Conservation (phyloP, 495 filamentous ascomycete species). For the Pseudevernia furfuracea region DNA sequence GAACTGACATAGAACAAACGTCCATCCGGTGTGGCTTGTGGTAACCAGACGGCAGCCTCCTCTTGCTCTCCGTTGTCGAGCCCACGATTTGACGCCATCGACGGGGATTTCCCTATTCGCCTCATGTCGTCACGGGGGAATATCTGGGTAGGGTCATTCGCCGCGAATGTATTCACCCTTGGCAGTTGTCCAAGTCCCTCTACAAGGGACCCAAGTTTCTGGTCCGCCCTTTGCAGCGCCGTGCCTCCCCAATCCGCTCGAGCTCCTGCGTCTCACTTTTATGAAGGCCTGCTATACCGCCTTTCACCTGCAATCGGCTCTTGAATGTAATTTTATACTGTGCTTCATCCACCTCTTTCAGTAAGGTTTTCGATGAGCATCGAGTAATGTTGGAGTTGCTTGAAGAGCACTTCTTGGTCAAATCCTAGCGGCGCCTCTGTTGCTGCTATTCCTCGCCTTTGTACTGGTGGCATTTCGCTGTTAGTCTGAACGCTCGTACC, state of each 20-base stretch:
- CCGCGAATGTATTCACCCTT: background rate
- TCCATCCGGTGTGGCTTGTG: background rate
- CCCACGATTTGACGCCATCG: background rate
- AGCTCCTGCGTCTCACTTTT: background rate
- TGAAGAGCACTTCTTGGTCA: conserved; percentile 5
- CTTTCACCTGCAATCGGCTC: background rate
- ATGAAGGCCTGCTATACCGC: background rate
- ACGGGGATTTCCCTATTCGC: background rate
- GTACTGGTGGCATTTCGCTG: background rate
- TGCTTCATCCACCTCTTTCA: background rate
- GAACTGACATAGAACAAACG: background rate
- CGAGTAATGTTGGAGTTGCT: background rate
- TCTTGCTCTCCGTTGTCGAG: background rate
- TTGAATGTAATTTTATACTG: background rate
- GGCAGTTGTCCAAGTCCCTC: background rate
- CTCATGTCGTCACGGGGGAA: background rate
- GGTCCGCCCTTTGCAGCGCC: background rate
- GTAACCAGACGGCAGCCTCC: background rate
- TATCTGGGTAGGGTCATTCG: background rate
- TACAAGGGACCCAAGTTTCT: background rate
- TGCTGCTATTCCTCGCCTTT: conserved; percentile 2
- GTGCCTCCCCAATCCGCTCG: background rate
- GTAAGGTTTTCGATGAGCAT: background rate
- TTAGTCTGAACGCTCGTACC: background rate
- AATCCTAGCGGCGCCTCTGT: background rate